Evolutionary conservation across 768 basidiomycete species (phyloP).

Genomic region (Phanerochaete carnosa): DNA sequence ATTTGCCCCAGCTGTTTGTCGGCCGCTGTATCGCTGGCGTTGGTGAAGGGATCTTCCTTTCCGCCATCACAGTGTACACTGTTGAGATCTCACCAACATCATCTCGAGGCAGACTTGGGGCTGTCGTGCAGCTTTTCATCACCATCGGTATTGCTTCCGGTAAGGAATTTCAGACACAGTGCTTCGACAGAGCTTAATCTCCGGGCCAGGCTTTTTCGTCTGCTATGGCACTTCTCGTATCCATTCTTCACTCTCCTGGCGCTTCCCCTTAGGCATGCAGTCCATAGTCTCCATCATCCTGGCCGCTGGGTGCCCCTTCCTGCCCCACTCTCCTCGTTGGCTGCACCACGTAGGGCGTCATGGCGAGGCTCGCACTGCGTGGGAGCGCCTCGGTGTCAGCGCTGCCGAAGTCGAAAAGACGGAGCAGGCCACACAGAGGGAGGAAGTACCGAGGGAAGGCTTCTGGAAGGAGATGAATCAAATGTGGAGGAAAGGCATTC

Average conservation of each 20-base stretch:
- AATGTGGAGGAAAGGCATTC: slow-evolving; percentile 27
- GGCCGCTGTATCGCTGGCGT: slow-evolving; percentile 44
- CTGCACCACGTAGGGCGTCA: slow-evolving; percentile 32
- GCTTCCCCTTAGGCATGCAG: slow-evolving; percentile 35
- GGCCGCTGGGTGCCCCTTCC: slow-evolving; percentile 27
- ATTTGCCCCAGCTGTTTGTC: slow-evolving; percentile 36
- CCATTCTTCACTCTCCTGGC: slow-evolving; percentile 33
- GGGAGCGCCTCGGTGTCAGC: slow-evolving; percentile 21
- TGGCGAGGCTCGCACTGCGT: slow-evolving; percentile 30
- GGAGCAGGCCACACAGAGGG: slow-evolving; percentile 21
- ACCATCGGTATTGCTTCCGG: slow-evolving; percentile 41
- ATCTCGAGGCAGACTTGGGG: slow-evolving; percentile 38
- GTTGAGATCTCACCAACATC: slow-evolving; percentile 41
- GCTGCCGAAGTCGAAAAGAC: slow-evolving; percentile 27
- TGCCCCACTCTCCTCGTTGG: slow-evolving; percentile 42
- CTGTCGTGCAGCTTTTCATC: slow-evolving; percentile 40
- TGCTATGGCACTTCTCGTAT: slow-evolving; percentile 35
- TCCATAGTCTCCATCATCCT: slow-evolving; percentile 27
- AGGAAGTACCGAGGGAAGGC: slow-evolving; percentile 11
- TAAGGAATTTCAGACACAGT: slow-evolving; percentile 12
- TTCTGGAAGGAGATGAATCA: slow-evolving; percentile 16
- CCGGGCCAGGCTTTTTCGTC: slow-evolving; percentile 33
- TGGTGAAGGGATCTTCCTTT: slow-evolving; percentile 45
- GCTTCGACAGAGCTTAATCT: not conserved
- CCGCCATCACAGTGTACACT: slow-evolving; percentile 37